A percentile compares a stretch with the other conserved stretches of the same genome.
These are phyloP conservation scores for Schizophyllum amplum DNA, from an alignment of 1,284 basidiomycete species.

Conservation along the genomic window DNA sequence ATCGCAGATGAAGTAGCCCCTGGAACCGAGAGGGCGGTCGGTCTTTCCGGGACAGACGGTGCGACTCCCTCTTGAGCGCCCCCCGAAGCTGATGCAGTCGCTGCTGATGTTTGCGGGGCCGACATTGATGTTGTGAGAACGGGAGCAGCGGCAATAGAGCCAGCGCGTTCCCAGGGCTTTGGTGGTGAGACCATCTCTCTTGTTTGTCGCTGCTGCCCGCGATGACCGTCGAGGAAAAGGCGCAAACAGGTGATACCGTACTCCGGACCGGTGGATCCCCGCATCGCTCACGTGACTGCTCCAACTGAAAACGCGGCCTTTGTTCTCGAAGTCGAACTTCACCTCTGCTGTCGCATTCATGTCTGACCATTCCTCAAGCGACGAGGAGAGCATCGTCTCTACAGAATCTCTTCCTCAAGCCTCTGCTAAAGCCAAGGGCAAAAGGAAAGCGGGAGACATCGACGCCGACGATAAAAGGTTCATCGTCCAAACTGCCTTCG, in stretches of 20 bases:
- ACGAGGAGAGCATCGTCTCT: not conserved
- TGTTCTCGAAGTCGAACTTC: too few relatives aligned
- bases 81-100: conserved; percentile 18
- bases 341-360: not conserved
- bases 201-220: not conserved
- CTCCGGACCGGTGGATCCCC: not conserved
- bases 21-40: conserved; percentile 29
- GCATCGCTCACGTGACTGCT: not conserved
- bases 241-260: not conserved
- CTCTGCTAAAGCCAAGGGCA: conserved; percentile 6
- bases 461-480: conserved; percentile 13
- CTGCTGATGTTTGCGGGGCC: conserved; percentile 12
- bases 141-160: conserved; percentile 27
- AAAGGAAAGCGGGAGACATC: conserved; percentile 4
- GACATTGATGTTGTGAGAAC: conserved; percentile 16
- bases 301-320: not conserved
- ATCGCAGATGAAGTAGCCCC: conserved; percentile 20
- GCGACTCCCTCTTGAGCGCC: conserved; percentile 21
- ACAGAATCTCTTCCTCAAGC: not conserved
- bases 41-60: conserved; percentile 39
- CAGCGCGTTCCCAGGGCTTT: conserved; percentile 76
- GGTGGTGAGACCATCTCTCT: conserved; percentile 65
- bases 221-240: not conserved
- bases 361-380: not conserved
- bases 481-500: conserved; percentile 56